Percentiles rank a stretch among this genome's conserved stretches.
These are phyloP conservation scores for Camelina sativa DNA, from an alignment of 345 rosid genomes.

Conservation along the genomic window DNA sequence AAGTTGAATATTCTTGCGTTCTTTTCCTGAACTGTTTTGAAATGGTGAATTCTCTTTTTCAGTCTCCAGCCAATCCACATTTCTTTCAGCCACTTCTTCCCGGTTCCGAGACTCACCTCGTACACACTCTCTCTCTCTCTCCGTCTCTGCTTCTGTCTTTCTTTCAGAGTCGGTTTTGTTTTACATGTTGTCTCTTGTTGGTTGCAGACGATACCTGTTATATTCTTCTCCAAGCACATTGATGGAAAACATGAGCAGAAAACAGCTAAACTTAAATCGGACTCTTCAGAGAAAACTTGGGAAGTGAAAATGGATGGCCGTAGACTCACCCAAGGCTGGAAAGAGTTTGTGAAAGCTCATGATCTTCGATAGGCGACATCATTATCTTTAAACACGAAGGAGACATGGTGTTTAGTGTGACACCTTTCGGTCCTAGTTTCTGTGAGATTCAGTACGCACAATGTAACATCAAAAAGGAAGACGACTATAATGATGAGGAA, in stretches of 20 bases:
- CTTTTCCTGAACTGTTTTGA: background rate
- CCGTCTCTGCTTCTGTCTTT: background rate
- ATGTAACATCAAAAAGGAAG: conserved; percentile 14
- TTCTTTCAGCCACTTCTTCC: conserved; percentile 43
- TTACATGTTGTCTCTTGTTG: background rate
- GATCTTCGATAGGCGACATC: conserved; percentile 35
- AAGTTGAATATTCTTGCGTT: background rate
- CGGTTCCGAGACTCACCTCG: conserved; percentile 28
- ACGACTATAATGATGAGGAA: background rate
- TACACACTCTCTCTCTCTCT: background rate
- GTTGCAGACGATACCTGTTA: conserved; percentile 37
- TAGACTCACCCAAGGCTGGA: conserved; percentile 39
- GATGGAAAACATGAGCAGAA: conserved; percentile 1
- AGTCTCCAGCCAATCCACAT: conserved; percentile 32
- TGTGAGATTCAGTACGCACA: conserved; percentile 35
- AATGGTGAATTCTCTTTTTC: conserved; percentile 26
- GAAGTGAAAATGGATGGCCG: conserved; percentile 27
- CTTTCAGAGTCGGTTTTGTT: background rate
- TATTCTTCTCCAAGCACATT: conserved; percentile 24
- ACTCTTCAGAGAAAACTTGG: conserved; percentile 26
- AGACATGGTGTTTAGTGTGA: conserved; percentile 31
- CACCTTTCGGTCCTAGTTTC: conserved; percentile 28
- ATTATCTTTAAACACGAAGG: conserved; percentile 38
- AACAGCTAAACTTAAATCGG: conserved; percentile 13
- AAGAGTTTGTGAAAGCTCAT: conserved; percentile 32